Evolutionary conservation across 2,329 filamentous ascomycete genomes (phyloP), one percentile per base, ranked within the genome.

Genomic region (Fusarium robinianum): DNA sequence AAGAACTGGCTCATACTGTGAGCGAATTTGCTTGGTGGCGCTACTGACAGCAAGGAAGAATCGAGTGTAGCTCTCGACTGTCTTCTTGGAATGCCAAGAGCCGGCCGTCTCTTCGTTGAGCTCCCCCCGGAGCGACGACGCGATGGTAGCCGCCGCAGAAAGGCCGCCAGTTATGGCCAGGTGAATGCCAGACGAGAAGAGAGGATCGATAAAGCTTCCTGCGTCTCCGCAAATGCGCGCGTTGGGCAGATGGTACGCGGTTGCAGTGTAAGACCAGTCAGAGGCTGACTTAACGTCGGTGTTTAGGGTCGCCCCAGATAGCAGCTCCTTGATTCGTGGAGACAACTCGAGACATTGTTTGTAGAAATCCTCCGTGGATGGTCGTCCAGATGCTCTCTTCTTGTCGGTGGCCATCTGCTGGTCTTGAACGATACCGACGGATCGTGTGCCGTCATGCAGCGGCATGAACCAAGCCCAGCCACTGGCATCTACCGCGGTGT

Each of bases 401-500:
- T 67, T 69, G 1, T 40, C 35, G 9, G 53, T 61, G 7, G 63
- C 53, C 5, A 71, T 19, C 6, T 71, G 57, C 55, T 76, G 71
- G 42, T 67, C 66, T 50, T 62, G 60, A 5, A 75, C 72, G 6
- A 75, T 55, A 9, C 73, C 73, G 1, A 76, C 66, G 0, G 73
- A 76, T 3, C 49, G 38, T 3, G 66, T 75, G 9, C 67, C 72
- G 48, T 77, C 62, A 55, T 78, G 74, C 1, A 79, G 58, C 0
- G 76, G 76, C 39, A 79, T 78, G 33, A 63, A 62, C 75, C 75
- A 79, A 10, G 46, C 59, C 76, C 75, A 79, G 9, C 76, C 76
- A 43, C 71, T 77, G 2, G 41, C 67, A 55, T 78, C 74, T 63
- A 16, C 8, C 5, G 1, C 5, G 14, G 7, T 22, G n/a, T 33